These are phyloP conservation scores for Aspergillus glaucus DNA, from an alignment of 2,329 filamentous ascomycete genomes.

Conservation along the genomic window DNA sequence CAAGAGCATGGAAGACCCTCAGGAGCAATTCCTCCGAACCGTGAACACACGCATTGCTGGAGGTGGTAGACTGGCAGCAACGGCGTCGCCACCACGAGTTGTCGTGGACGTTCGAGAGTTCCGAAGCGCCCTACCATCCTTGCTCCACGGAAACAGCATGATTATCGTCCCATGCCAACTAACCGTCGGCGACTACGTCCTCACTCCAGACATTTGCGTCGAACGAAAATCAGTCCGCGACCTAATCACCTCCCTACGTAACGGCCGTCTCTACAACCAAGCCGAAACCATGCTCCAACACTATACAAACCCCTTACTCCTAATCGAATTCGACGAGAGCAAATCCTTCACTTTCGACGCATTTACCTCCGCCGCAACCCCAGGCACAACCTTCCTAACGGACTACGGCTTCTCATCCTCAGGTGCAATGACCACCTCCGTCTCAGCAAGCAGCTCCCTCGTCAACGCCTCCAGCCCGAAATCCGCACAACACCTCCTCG, in stretches of 20 bases:
- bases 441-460: constrained; percentile 52
- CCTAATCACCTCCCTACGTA: constrained; percentile 83
- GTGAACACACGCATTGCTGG: constrained; percentile 96
- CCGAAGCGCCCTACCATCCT: constrained; percentile 80
- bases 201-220: constrained; percentile 84
- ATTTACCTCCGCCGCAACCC: constrained; percentile 36
- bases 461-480: constrained; percentile 58
- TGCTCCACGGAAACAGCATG: constrained; percentile 84
- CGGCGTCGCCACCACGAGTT: constrained; percentile 78
- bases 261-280: constrained; percentile 86
- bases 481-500: constrained; percentile 85
- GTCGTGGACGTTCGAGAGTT: constrained; percentile 97
- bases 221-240: constrained; percentile 93
- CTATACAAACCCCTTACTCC: constrained; percentile 81
- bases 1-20: constrained; percentile 66
- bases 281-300: constrained; percentile 90
- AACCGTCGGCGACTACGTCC: constrained; percentile 92
- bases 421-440: constrained; percentile 44
- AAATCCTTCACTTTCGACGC: constrained; percentile 94
- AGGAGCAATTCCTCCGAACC: constrained; percentile 87
- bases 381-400: constrained; percentile 34
- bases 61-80: constrained; percentile 76
- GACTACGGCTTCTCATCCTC: constrained; percentile 49
- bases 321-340: constrained; percentile 97
- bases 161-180: constrained; percentile 89